Base-by-base conservation (phyloP, 352 stramenopile species). In the Phytopythium ostracodes region DNA sequence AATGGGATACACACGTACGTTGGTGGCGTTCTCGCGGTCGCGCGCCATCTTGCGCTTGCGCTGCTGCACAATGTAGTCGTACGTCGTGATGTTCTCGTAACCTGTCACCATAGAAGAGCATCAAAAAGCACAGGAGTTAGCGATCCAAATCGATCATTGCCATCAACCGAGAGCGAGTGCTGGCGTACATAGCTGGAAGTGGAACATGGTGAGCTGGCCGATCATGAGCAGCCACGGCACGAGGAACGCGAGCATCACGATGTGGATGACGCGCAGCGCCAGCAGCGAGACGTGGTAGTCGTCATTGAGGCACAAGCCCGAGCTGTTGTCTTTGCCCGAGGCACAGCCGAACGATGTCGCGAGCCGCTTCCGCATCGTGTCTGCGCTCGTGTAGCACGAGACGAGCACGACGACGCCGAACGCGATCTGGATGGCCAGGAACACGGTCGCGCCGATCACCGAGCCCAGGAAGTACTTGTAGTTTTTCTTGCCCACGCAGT, bases 401-500 rank as follows among this genome's bases (percentile, higher is more conserved):
- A 76, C 73, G 12, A 94, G 69, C 15, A 96, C 47, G 64, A 79
- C 82, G 42, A 83, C 64, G 7, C 81, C 86, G 33, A 94, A 66
- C 2, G 71, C 84, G 43, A 93, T 74, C 71, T 95, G 87, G 24
- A 94, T 46, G 7, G 72, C 70, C 43, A 92, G 68, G 64, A 94
- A 76, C 44, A 81, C 55, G 17, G 81, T 88, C 0, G 87, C 74
- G 24, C 75, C 74, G 5, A 90, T 65, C 8, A 96, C 84, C 18
- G 84, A 92, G 36, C 67, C 73, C 20, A 96, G 63, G 53, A 96
- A 96, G 52, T 76, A 92, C 60, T 56, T 63, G 60, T 94, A 95
- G 70, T 95, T 95, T 61, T 95, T 92, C 59, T 77, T 79, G 51
- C 95, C 94, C 14, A 98, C 84, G 68, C 96, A 98, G 58, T 97